These are phyloP conservation scores for Saccharomyces pastorianus DNA, from an alignment of 1,139 yeast species.

Conservation along the genomic window DNA sequence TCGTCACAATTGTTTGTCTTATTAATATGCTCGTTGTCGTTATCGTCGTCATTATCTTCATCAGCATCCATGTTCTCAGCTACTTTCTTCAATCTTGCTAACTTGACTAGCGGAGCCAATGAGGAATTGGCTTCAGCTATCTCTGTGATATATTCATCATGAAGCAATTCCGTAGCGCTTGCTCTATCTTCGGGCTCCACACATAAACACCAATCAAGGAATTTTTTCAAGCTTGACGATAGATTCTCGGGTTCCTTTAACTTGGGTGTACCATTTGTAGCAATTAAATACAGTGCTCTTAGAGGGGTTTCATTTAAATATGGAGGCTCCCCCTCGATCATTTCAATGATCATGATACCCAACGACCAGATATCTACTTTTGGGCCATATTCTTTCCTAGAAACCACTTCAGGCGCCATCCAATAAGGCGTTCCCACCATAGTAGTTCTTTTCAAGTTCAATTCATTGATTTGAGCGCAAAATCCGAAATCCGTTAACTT, in stretches of 20 bases:
- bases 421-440: constrained; percentile 99
- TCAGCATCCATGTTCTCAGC: constrained; percentile 46
- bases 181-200: constrained; percentile 84
- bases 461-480: constrained; percentile 75
- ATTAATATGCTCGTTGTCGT: neutral
- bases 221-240: constrained; percentile 55
- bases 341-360: constrained; percentile 95
- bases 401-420: constrained; percentile 99
- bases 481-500: constrained; percentile 76
- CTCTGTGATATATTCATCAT: constrained; percentile 56
- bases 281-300: constrained; percentile 79
- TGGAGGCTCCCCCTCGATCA: constrained; percentile 99
- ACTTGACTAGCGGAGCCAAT: constrained; percentile 82
- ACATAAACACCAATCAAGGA: constrained; percentile 70
- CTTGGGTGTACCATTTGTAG: constrained; percentile 92
- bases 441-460: constrained; percentile 79
- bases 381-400: constrained; percentile 90
- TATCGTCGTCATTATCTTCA: constrained; percentile 11
- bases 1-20: neutral
- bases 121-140: constrained; percentile 65
- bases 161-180: constrained; percentile 64
- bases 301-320: constrained; percentile 91
- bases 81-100: constrained; percentile 74
- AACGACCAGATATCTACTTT: constrained; percentile 96
- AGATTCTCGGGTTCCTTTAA: constrained; percentile 82